phyloP scores from a whole-genome alignment of 306 rosid species.

The Fragaria nilgerrensis region DNA sequence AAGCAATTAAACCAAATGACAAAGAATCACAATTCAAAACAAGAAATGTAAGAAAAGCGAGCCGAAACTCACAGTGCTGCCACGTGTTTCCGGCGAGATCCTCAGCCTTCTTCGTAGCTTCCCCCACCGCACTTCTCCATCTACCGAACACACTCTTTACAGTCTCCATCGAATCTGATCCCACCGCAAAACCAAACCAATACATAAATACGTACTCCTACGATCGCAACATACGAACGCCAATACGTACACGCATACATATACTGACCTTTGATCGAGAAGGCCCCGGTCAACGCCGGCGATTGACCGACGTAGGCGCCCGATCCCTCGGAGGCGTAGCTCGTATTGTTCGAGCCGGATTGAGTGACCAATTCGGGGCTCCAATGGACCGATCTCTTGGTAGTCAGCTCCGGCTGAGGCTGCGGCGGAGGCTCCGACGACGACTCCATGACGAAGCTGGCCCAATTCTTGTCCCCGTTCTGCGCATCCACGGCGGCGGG shows the following conservation, averaged over 20 bases:
- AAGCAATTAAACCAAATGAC: too few species aligned
- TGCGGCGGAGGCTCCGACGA: slow-evolving; percentile 23
- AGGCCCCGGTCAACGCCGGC: slow-evolving; percentile 31
- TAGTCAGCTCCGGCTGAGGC: slow-evolving; percentile 19
- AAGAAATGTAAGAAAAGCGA: background rate
- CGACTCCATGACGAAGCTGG: slow-evolving; percentile 34
- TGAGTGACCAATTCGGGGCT: slow-evolving; percentile 73
- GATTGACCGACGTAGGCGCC: slow-evolving; percentile 30
- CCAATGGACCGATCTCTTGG: slow-evolving; percentile 81
- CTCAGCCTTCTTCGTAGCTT: slow-evolving; percentile 78
- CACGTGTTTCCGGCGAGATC: slow-evolving; percentile 91
- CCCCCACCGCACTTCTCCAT: slow-evolving; percentile 79
- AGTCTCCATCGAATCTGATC: slow-evolving; percentile 62
- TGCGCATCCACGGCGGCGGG: slow-evolving; percentile 10
- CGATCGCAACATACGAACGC: background rate
- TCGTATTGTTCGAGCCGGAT: slow-evolving; percentile 13
- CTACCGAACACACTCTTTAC: slow-evolving; percentile 69
- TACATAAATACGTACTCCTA: background rate
- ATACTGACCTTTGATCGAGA: slow-evolving; percentile 53
- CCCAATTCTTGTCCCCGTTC: slow-evolving; percentile 36
- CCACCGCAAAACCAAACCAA: background rate
- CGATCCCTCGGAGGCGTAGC: slow-evolving; percentile 32
- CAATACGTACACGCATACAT: background rate
- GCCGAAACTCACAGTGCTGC: slow-evolving; percentile 72
- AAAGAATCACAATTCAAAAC: background rate